phyloP scores from a whole-genome alignment of 148 eudicot species.

The Camellia sinensis region DNA sequence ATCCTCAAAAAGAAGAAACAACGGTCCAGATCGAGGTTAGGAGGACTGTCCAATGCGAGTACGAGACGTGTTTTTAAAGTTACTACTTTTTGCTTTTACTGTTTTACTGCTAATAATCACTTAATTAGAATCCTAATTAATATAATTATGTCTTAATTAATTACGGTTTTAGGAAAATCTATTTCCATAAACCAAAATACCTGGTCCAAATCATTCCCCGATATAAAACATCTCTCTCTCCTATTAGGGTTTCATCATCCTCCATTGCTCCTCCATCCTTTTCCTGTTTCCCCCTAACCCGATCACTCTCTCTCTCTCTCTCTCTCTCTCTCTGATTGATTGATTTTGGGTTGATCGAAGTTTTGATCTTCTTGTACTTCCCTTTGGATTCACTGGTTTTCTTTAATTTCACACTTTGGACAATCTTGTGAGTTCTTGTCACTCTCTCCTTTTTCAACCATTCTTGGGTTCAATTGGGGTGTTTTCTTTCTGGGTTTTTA shows the following conservation, averaged over 20 bases:
- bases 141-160: not conserved
- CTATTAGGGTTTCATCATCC: conserved; percentile 20
- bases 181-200: not conserved
- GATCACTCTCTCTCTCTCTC: not conserved
- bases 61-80: not conserved
- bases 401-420: not conserved
- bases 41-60: not conserved
- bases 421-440: not conserved
- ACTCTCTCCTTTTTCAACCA: no score
- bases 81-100: not conserved
- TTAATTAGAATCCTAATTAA: not conserved
- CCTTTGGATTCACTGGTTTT: not conserved
- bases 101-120: not conserved
- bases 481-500: conserved; percentile 5
- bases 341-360: no score
- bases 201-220: conserved; percentile 20
- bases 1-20: not conserved
- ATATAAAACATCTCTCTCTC: conserved; percentile 9
- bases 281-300: not conserved
- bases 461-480: not conserved
- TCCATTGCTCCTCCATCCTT: not conserved
- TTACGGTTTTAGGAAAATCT: not conserved
- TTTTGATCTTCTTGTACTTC: no score
- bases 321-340: not conserved
- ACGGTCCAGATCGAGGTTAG: not conserved